A percentile compares a stretch with the other conserved stretches of the same genome.
Evolutionary conservation across 768 basidiomycete species (phyloP).

Genomic region (Collybia nuda): DNA sequence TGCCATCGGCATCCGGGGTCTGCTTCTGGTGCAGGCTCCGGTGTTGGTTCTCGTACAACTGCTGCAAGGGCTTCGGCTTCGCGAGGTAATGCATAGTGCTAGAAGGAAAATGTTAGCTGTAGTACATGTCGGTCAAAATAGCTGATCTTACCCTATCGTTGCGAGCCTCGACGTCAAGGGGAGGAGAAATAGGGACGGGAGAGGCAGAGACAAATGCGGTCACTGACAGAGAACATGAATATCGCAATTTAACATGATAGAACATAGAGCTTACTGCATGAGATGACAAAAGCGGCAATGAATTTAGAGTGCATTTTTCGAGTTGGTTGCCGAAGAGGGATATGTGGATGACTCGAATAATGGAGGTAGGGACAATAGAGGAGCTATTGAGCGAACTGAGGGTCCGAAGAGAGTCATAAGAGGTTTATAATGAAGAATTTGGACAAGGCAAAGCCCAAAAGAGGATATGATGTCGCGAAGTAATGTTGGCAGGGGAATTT

Average conservation of each 20-base stretch:
- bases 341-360: neutral
- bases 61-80: no score
- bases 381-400: neutral
- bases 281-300: conserved; percentile 1
- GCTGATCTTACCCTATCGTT: no score
- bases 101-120: no score
- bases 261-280: conserved; percentile 12
- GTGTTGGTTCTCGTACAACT: neutral
- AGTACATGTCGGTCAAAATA: no score
- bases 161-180: conserved; percentile 15
- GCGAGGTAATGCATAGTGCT: no score
- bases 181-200: conserved; percentile 13
- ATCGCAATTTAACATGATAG: neutral
- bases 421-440: conserved; percentile 1
- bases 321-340: neutral
- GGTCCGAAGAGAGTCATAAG: neutral
- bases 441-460: conserved; percentile 13
- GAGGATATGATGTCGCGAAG: conserved; percentile 6
- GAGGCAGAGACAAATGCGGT: conserved; percentile 8
- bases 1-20: no score
- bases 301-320: conserved; percentile 1
- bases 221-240: conserved; percentile 6
- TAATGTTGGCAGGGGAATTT: no score
- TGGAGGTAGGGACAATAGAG: neutral
- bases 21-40: neutral